Conservation (phyloP, 2,329 filamentous ascomycete genomes). For the Cordyceps militaris region DNA sequence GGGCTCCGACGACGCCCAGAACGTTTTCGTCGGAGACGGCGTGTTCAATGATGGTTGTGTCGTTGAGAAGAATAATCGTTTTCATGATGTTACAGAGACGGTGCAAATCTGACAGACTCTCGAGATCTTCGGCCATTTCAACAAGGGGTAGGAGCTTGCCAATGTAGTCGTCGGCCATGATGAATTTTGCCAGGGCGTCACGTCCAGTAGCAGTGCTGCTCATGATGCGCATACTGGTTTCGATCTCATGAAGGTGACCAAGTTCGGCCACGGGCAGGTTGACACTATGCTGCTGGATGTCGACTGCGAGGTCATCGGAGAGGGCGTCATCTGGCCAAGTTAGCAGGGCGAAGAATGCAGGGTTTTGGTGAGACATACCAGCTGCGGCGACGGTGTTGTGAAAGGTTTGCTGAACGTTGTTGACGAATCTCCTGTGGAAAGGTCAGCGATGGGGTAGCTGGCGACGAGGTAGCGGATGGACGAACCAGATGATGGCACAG, state of each 20-base stretch:
- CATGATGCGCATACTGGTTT: slow-evolving; percentile 73
- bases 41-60: slow-evolving; percentile 88
- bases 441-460: slow-evolving; percentile 17
- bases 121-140: slow-evolving; percentile 81
- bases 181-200: slow-evolving; percentile 79
- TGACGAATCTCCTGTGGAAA: slow-evolving; percentile 74
- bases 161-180: slow-evolving; percentile 82
- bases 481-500: slow-evolving; percentile 83
- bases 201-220: slow-evolving; percentile 68
- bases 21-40: slow-evolving; percentile 86
- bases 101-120: slow-evolving; percentile 80
- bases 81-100: slow-evolving; percentile 98
- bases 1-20: slow-evolving; percentile 83
- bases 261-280: slow-evolving; percentile 73
- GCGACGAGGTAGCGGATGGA: slow-evolving; percentile 11
- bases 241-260: slow-evolving; percentile 76
- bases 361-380: slow-evolving; percentile 40
- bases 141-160: slow-evolving; percentile 79
- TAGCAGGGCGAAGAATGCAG: slow-evolving; percentile 18
- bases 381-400: slow-evolving; percentile 50
- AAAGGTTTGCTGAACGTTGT: slow-evolving; percentile 72
- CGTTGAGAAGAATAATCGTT: slow-evolving; percentile 86
- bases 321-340: slow-evolving; percentile 66
- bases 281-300: slow-evolving; percentile 57
- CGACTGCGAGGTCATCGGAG: slow-evolving; percentile 77